A percentile compares a stretch with the other conserved stretches of the same genome.
These are phyloP conservation scores for Trametes sanguinea DNA, from an alignment of 768 basidiomycete genomes.

Conservation along the genomic window DNA sequence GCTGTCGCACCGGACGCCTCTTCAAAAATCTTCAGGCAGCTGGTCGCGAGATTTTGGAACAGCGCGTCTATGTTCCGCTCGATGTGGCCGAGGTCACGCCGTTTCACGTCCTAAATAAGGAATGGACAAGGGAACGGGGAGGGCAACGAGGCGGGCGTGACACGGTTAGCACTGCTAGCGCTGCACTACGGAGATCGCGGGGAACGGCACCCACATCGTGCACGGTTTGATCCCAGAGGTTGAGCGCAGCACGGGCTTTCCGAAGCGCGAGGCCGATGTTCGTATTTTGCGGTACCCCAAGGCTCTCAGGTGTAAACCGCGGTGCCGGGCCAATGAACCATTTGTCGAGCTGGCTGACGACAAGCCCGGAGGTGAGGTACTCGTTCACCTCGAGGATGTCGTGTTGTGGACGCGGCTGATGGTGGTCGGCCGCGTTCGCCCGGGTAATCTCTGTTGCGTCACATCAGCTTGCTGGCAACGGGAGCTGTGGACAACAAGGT, in stretches of 20 bases:
- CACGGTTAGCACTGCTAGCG: conserved; percentile 8
- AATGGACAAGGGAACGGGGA: neutral
- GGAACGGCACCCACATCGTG: conserved; percentile 23
- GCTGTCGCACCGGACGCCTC: conserved; percentile 63
- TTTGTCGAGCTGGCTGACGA: conserved; percentile 67
- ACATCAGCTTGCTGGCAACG: neutral
- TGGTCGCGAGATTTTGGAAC: conserved; percentile 58
- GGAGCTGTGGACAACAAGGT: conserved; percentile 4
- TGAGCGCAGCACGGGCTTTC: conserved; percentile 19
- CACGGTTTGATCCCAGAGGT: conserved; percentile 32
- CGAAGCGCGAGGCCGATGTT: conserved; percentile 15
- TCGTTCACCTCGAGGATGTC: conserved; percentile 81
- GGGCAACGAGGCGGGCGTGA: neutral
- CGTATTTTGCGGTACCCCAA: conserved; percentile 44
- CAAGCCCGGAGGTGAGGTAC: conserved; percentile 73
- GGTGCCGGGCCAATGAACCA: conserved; percentile 76
- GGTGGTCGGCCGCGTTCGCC: conserved; percentile 55
- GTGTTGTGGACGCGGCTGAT: conserved; percentile 49
- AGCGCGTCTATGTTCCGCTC: conserved; percentile 72
- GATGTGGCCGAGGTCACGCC: conserved; percentile 55
- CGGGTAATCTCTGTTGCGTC: conserved; percentile 46
- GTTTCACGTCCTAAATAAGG: conserved; percentile 44
- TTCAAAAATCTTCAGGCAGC: conserved; percentile 63
- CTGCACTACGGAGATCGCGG: conserved; percentile 1
- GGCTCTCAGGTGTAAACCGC: conserved; percentile 48